Evolutionary conservation across 768 basidiomycete genomes (phyloP), one percentile per base, ranked within the genome.

Genomic region (Boletus barrowsii): DNA sequence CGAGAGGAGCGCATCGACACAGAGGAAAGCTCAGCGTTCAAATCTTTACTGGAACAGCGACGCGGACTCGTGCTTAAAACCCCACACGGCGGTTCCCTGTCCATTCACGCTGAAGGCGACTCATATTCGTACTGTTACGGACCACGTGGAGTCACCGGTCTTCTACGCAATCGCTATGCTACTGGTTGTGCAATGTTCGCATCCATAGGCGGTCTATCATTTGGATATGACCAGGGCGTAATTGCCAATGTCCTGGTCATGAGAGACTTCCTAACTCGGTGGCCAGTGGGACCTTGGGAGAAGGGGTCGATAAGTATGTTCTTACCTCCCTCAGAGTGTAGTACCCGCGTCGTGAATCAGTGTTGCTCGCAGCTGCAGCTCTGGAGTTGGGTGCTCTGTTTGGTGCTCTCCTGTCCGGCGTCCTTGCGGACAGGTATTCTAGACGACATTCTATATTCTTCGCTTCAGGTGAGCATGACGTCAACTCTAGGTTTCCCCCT

Each of bases 191-290:
- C 85, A 5, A 72, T 86, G 45, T 89, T 90, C 58, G 89, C 86
- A 1, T 87, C 84, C 10, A 80, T 91, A 60, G 89, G 89, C 2
- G 88, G 88, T 0, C 65, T 90, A 52, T 82, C 86, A 14, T 91
- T 91, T 68, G 89, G 89, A 10, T 91, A 91, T 63, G 89, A 90
- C 62, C 89, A 91, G 64, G 89, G 89, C 36, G 90, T 91, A 51
- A 90, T 93, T 58, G 87, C 90, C 3, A 93, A 92, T 66, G 83
- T 93, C 14, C 77, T 93, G 13, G 88, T 92, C 13, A 92, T 92
- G 90, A 73, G 76, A 39, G 86, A 90, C 60, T 93, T 93, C 60
- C 59, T 81, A 26, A 59, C 71, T 46, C 77, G 83, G 10, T 93
- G 87, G 83, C 86, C 86, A 5, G 71, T 89, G 3, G 82, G 83